These are phyloP conservation scores for Oryza rufipogon DNA, from an alignment of 176 grass and related monocot species.

Conservation along the genomic window DNA sequence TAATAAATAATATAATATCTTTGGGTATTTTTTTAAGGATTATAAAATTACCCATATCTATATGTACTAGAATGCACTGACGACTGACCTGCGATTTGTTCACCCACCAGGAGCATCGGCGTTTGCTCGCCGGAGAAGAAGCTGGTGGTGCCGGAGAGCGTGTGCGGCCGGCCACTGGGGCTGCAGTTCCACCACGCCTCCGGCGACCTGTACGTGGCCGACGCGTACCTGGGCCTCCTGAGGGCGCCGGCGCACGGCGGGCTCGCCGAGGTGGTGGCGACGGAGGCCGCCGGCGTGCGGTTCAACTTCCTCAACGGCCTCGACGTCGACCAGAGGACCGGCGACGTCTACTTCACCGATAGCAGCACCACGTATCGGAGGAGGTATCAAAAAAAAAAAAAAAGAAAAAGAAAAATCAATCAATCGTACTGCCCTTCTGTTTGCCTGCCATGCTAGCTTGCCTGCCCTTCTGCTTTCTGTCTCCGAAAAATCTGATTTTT, in stretches of 20 bases:
- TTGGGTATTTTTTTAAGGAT: no score
- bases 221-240: conserved; percentile 79
- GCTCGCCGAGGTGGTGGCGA: conserved; percentile 50
- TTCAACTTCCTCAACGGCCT: conserved; percentile 88
- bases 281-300: conserved; percentile 64
- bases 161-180: conserved; percentile 76
- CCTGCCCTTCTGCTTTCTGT: no score
- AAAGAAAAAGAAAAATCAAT: no score
- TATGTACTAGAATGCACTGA: neutral
- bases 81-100: neutral
- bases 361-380: conserved; percentile 71
- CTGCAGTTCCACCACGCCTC: conserved; percentile 74
- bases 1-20: no score
- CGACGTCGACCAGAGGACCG: conserved; percentile 82
- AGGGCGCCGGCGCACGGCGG: conserved; percentile 60
- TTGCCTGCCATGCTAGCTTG: no score
- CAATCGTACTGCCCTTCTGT: no score
- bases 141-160: conserved; percentile 64
- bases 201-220: conserved; percentile 79
- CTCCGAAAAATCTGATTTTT: no score
- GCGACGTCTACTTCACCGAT: conserved; percentile 87
- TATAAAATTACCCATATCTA: no score
- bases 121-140: conserved; percentile 42
- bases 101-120: conserved; percentile 35
- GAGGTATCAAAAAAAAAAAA: conserved; percentile 37